A percentile compares a stretch with the other conserved stretches of the same genome.
phyloP scores from a whole-genome alignment of 78 protist species.

The Dictyostelium citrinum region DNA sequence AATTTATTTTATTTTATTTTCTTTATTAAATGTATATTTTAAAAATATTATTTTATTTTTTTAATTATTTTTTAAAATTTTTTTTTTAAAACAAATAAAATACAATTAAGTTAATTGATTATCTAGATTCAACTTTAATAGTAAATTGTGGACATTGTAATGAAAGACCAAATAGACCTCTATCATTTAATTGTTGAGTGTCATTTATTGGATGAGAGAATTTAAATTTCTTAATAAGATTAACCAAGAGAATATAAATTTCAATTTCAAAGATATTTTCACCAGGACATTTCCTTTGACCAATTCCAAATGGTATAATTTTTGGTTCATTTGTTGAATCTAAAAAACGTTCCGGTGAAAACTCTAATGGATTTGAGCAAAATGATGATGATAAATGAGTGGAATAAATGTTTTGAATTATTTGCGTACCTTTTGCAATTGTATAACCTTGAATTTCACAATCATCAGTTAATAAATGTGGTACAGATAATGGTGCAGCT shows the following conservation, averaged over 20 bases:
- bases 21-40: too few species aligned
- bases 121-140: conserved; percentile 10
- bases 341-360: conserved; percentile 35
- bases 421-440: conserved; percentile 24
- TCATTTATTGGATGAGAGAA: not conserved
- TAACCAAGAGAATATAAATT: not conserved
- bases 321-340: not conserved
- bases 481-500: conserved; percentile 42
- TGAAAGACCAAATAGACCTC: not conserved
- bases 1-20: too few species aligned
- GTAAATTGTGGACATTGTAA: not conserved
- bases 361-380: not conserved
- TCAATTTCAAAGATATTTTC: conserved; percentile 25
- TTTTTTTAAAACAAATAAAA: too few species aligned
- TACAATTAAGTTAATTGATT: not conserved
- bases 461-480: conserved; percentile 10
- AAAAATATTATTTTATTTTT: not conserved
- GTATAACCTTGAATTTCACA: not conserved
- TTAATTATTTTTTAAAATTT: too few species aligned
- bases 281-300: conserved; percentile 32
- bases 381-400: not conserved
- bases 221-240: conserved; percentile 14
- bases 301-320: conserved; percentile 13
- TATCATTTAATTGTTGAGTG: not conserved
- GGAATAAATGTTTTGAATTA: not conserved